Evolutionary conservation across 2,329 filamentous ascomycete genomes (phyloP), one percentile per base, ranked within the genome.

Genomic region (Leptodontidium sp.): DNA sequence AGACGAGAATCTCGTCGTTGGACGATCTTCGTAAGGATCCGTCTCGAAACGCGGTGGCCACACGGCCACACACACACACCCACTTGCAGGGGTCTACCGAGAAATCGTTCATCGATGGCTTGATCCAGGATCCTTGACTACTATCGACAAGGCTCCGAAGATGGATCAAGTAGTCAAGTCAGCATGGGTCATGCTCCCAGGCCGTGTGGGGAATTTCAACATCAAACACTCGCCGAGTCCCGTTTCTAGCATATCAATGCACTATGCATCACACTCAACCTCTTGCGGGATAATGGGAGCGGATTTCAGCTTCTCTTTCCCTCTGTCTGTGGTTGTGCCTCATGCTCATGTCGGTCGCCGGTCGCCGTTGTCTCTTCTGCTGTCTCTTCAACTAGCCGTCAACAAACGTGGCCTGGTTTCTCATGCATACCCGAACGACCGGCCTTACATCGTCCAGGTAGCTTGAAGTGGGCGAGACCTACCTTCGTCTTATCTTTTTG

Each of bases 151-250:
- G 75, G 74, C 75, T 75, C 71, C 70, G 68, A 72, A 69, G 61
- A 71, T 73, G 70, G 72, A 66, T 66, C 71, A 70, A 71, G 68
- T 74, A 64, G 65, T 66, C 71, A 70, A 71, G 68, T 74, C 64
- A 71, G 67, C 73, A 74, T 73, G 75, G 74, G 68, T 73, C 68
- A 72, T 69, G 65, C 69, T 71, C 71, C 69, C 61, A 69, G 71
- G 70, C 61, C 73, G 73, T 76, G 74, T 77, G 75, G 76, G 73
- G 75, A 77, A 73, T 74, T 67, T 75, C 67, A 77, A 77, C 76
- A 67, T 77, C 75, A 78, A 78, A 77, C 76, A 77, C 74, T 74
- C 67, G 75, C 70, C 75, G 71, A 77, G 72, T 74, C 70, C 68
- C 68, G 67, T 71, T 75, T 70, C 68, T 59, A 69, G 69, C 73